phyloP scores from a whole-genome alignment of 306 rosid species.

The Castanea crenata region DNA sequence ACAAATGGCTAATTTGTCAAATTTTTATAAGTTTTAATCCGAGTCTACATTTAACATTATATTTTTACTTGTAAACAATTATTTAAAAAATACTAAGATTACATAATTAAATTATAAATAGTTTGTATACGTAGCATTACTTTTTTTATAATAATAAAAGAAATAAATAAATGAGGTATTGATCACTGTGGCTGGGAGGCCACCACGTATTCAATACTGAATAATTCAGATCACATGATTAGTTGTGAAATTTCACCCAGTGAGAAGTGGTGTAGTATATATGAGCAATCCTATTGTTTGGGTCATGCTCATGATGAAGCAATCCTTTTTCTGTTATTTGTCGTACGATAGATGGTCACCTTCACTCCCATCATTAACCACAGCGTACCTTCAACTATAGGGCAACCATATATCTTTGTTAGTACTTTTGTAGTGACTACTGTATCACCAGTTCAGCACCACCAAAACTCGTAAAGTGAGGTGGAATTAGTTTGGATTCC shows the following conservation, averaged over 20 bases:
- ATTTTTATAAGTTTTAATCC: fast-evolving
- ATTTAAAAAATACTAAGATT: no score
- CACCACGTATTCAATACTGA: neutral
- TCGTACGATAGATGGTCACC: conserved; percentile 21
- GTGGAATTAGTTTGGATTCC: no score
- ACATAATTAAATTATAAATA: no score
- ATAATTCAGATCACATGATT: conserved; percentile 24
- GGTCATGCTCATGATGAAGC: conserved; percentile 25
- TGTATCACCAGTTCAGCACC: no score
- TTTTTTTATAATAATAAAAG: no score
- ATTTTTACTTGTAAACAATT: no score
- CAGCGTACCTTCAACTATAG: neutral
- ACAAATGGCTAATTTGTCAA: fast-evolving
- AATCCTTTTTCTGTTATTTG: conserved; percentile 18
- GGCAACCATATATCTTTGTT: no score
- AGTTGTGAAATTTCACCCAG: neutral
- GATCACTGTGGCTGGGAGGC: neutral
- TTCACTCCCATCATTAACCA: conserved; percentile 14
- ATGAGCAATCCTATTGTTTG: neutral
- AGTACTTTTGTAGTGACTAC: no score
- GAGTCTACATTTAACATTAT: fast-evolving
- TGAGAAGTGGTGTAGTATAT: no score
- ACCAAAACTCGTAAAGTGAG: no score
- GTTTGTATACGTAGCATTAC: fast-evolving
- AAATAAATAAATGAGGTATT: no score